These are phyloP conservation scores for Setaria viridis DNA, from an alignment of 202 grass and related monocot genomes.

Conservation along the genomic window DNA sequence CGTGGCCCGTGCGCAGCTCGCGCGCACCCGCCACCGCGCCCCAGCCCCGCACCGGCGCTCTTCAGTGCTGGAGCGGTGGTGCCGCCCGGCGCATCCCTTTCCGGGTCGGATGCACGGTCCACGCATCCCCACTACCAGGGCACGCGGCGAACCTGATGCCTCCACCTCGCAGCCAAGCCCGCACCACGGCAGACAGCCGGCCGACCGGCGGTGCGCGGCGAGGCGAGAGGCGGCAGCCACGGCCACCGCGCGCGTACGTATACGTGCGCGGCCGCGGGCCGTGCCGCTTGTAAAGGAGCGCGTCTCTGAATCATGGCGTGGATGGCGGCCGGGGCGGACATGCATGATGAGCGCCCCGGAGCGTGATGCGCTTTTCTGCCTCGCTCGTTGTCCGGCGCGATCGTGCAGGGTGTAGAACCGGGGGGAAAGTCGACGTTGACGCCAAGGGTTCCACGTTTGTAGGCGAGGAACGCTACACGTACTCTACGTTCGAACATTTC, in stretches of 20 bases:
- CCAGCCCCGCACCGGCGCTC: neutral
- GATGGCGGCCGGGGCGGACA: slow-evolving; percentile 3
- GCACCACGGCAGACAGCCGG: too few relatives aligned
- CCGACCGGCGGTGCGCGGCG: neutral
- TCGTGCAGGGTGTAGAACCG: slow-evolving; percentile 13
- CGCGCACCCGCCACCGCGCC: neutral
- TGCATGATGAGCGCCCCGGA: slow-evolving; percentile 28
- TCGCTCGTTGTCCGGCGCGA: neutral
- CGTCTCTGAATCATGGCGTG: neutral
- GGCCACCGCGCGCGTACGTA: neutral
- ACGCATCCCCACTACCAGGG: neutral
- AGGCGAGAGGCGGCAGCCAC: neutral
- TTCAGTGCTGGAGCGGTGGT: neutral
- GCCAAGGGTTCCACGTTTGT: neutral
- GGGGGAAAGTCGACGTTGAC: slow-evolving; percentile 47
- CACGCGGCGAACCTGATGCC: neutral
- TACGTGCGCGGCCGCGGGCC: slow-evolving; percentile 42
- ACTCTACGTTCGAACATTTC: neutral
- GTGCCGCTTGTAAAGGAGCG: slow-evolving; percentile 49
- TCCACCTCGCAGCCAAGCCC: neutral
- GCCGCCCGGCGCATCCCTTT: neutral
- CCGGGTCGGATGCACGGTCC: too few relatives aligned
- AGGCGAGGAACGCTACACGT: slow-evolving; percentile 31
- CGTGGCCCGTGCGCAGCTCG: neutral
- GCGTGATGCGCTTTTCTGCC: slow-evolving; percentile 34